These are phyloP conservation scores for Artemisia tridentata DNA, from an alignment of 129 eudicot species.

Conservation along the genomic window DNA sequence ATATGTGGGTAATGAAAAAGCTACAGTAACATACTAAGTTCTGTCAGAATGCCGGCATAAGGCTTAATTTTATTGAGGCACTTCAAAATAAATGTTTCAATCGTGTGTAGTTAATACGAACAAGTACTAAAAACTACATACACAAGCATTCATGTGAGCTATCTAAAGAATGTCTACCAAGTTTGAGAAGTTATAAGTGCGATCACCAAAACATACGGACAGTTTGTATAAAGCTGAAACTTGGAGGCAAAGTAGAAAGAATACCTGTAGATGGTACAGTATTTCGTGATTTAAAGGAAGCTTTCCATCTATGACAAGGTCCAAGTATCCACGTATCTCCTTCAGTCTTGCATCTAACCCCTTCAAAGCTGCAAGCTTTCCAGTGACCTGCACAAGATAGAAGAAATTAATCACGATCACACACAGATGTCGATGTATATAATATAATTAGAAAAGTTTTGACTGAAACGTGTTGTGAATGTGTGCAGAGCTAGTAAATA, in stretches of 20 bases:
- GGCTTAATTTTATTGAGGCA: no score
- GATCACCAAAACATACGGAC: no score
- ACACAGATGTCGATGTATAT: neutral
- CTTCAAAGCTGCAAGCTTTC: constrained; percentile 90
- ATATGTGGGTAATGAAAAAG: no score
- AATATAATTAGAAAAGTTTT: neutral
- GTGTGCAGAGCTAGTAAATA: neutral
- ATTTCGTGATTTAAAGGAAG: constrained; percentile 94
- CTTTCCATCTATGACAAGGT: constrained; percentile 82
- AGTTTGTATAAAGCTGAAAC: neutral
- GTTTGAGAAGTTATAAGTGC: no score
- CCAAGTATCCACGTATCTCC: constrained; percentile 90
- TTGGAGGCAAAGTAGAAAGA: neutral
- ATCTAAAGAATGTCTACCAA: no score
- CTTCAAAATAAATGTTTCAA: no score
- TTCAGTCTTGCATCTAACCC: constrained; percentile 88
- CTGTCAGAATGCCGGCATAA: no score
- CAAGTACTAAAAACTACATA: no score
- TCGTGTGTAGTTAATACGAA: no score
- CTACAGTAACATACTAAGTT: no score
- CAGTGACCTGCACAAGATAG: constrained; percentile 65
- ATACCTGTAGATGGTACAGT: constrained; percentile 89
- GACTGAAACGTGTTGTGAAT: no score
- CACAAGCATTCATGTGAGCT: no score
- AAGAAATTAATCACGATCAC: neutral